A percentile compares a stretch with the other conserved stretches of the same genome.
phyloP scores from a whole-genome alignment of 2,329 filamentous ascomycete genomes.

The Cladosporium colombiae region DNA sequence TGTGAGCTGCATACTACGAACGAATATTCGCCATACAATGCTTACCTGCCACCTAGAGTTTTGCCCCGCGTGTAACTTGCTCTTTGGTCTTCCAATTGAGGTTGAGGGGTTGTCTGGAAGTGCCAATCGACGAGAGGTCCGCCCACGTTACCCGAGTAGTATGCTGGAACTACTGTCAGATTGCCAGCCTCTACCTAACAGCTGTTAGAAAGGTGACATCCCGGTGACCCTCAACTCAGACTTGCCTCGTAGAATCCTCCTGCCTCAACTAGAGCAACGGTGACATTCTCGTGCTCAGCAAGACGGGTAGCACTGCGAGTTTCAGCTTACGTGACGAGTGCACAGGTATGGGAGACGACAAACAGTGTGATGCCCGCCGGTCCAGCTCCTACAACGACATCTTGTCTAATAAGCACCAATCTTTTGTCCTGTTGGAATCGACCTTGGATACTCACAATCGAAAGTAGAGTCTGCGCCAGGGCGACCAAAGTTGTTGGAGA shows the following conservation, averaged over 20 bases:
- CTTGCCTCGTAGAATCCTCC: conserved; percentile 28
- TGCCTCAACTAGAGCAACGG: conserved; percentile 31
- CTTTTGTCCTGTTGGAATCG: background rate
- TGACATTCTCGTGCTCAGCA: conserved; percentile 21
- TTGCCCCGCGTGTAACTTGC: conserved; percentile 36
- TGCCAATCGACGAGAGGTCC: conserved; percentile 33
- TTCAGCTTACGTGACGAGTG: background rate
- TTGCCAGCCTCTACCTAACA: background rate
- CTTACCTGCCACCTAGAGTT: conserved; percentile 30
- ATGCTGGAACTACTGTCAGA: background rate
- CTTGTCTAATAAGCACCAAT: background rate
- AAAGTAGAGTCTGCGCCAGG: background rate
- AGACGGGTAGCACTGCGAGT: conserved; percentile 25
- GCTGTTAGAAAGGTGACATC: background rate
- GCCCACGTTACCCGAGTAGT: background rate
- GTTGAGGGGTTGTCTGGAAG: conserved; percentile 31
- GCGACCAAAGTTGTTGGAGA: background rate
- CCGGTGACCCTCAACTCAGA: background rate
- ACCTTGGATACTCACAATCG: background rate
- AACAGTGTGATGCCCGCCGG: conserved; percentile 1
- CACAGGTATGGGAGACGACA: background rate
- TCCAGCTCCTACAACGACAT: background rate
- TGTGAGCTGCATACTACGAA: background rate
- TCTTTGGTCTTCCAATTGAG: conserved; percentile 18
- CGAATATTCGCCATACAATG: background rate